Evolutionary conservation across 1,284 basidiomycete genomes (phyloP).

Genomic region (Takashimella tepidaria): DNA sequence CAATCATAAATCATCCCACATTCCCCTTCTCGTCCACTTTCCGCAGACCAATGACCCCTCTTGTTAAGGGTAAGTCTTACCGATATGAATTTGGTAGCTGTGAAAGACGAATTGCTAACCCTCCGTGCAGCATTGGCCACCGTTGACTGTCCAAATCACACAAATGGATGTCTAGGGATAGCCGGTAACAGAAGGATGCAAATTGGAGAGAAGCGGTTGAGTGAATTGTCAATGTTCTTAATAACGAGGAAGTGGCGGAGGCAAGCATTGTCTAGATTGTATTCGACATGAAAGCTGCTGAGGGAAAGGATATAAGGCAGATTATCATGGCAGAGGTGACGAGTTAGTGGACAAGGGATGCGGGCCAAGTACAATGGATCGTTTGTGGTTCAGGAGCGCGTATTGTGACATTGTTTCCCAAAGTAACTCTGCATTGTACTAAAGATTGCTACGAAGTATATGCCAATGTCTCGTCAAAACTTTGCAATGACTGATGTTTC

Average conservation of each 20-base stretch:
- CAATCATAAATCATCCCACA: neutral
- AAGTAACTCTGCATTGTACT: no score
- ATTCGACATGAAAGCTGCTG: neutral
- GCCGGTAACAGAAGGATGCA: no score
- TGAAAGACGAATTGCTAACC: neutral
- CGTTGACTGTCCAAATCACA: neutral
- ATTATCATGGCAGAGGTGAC: neutral
- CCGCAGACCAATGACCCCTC: neutral
- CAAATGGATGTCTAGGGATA: no score
- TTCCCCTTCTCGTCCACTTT: neutral
- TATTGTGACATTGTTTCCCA: neutral
- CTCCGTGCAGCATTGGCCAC: neutral
- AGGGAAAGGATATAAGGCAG: neutral
- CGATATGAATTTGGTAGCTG: neutral
- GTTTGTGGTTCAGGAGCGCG: neutral
- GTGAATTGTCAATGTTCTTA: neutral
- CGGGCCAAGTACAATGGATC: neutral
- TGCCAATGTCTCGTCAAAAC: no score
- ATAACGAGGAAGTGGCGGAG: neutral
- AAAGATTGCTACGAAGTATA: neutral
- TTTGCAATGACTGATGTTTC: neutral
- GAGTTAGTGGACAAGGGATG: neutral
- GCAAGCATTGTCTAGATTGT: neutral
- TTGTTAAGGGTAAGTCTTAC: neutral
- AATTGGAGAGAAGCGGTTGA: neutral